phyloP scores from a whole-genome alignment of 2,329 filamentous ascomycete species.

The Aspergillus terreus region DNA sequence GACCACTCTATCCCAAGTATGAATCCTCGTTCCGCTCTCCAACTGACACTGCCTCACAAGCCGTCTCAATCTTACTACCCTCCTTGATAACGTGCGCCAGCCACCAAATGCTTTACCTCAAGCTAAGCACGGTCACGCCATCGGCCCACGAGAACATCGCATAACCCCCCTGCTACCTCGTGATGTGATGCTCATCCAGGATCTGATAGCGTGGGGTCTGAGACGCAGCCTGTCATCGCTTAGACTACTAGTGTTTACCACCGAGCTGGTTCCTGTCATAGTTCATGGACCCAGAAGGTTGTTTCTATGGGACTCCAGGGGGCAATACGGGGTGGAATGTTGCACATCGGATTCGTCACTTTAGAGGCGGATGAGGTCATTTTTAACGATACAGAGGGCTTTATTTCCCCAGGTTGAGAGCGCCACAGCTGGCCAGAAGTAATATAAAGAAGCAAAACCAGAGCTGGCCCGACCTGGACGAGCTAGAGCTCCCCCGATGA shows the following conservation, averaged over 20 bases:
- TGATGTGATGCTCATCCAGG: neutral
- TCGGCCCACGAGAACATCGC: neutral
- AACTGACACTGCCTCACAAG: too few species aligned
- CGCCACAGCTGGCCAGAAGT: neutral
- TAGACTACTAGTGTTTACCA: neutral
- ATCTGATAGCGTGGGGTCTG: neutral
- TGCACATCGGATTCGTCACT: neutral
- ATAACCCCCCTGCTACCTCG: neutral
- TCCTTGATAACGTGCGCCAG: neutral
- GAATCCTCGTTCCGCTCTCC: too few species aligned
- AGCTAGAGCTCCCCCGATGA: neutral
- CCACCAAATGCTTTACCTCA: neutral
- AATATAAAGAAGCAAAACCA: neutral
- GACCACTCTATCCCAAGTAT: too few species aligned
- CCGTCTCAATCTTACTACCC: neutral
- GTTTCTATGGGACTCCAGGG: too few species aligned
- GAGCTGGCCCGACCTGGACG: neutral
- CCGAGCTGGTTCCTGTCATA: too few species aligned
- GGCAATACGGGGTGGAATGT: neutral
- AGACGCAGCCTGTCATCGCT: neutral
- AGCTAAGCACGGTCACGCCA: neutral
- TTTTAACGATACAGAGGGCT: neutral
- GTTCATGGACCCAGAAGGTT: too few species aligned
- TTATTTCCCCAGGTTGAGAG: neutral
- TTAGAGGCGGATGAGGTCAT: neutral